Conservation (phyloP, 1,284 basidiomycete species). For the Phaffia rhodozyma region DNA sequence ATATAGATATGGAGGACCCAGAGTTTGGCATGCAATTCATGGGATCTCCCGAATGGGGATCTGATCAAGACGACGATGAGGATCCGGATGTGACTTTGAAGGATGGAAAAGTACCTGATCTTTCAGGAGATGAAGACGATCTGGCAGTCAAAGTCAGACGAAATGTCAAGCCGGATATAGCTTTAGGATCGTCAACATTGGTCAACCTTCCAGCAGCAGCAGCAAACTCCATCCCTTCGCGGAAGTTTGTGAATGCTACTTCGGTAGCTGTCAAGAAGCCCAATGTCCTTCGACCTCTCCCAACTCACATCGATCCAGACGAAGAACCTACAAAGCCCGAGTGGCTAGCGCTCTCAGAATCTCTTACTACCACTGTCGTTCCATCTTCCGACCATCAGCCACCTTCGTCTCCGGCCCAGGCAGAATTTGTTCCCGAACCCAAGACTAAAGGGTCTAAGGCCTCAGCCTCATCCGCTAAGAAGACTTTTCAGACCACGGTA, state of each 20-base stretch:
- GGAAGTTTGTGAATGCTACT: conserved; percentile 35
- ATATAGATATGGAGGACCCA: conserved; percentile 22
- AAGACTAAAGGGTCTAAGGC: conserved; percentile 33
- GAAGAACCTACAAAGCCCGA: conserved; percentile 44
- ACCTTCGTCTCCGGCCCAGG: conserved; percentile 5
- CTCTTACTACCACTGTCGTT: conserved; percentile 31
- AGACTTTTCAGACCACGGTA: conserved; percentile 29
- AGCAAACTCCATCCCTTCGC: conserved; percentile 26
- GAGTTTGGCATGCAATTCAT: conserved; percentile 24
- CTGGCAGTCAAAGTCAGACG: conserved; percentile 32
- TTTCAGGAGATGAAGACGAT: conserved; percentile 22
- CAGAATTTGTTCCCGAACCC: conserved; percentile 38
- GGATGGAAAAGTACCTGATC: conserved; percentile 29
- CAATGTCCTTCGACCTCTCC: conserved; percentile 14
- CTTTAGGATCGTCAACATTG: neutral
- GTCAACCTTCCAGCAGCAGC: neutral
- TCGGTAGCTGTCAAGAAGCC: conserved; percentile 38
- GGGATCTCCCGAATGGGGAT: conserved; percentile 15
- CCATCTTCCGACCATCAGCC: conserved; percentile 18
- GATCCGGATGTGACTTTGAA: conserved; percentile 27
- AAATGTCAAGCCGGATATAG: conserved; percentile 15
- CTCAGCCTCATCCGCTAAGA: conserved; percentile 38
- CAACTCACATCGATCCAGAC: conserved; percentile 30
- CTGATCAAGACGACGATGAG: conserved; percentile 1
- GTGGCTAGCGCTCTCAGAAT: conserved; percentile 64